Base-by-base conservation (phyloP, 2,329 filamentous ascomycete genomes). In the Cryphonectria parasitica region DNA sequence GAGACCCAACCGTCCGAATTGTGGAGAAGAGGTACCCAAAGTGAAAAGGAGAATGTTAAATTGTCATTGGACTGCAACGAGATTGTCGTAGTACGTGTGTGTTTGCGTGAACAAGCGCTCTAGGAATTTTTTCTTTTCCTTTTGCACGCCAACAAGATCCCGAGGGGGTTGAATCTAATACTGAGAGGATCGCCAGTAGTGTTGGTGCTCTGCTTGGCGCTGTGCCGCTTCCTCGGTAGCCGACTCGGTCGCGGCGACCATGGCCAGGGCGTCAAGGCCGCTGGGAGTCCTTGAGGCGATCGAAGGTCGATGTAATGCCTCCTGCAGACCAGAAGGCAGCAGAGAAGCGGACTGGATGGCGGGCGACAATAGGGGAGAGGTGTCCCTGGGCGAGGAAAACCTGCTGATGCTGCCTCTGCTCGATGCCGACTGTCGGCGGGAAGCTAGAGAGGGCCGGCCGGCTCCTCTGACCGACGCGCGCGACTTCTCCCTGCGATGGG, bases 401-500 rank as follows among this genome's bases (percentile, higher is more conserved):
- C 67, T 67, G 72, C 71, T 72, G 69, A 61, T 41, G 62, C 69
- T 66, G 72, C 73, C 31, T 68, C 79, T 82, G 70, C 75, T 74
- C 17, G 74, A 75, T 10, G 71, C 73, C 8, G 72, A 74, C 11
- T 74, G 73, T 25, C 74, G 74, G 1, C 76, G 73, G 39, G 73
- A 69, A 11, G 74, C 73, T 7, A 75, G 61, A 2, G 76, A 75
- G 17, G 75, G 74, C 13, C 79, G 72, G 11, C 75, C 75, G 61
- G 61, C 64, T n/a, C 61, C 49, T 10, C 64, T 58, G n/a, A 77
- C 75, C 2, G 82, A 81, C 2, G 82, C 80, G 39, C 86, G 83
- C 43, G 82, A 82, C 81, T 87, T 88, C 73, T 89, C 86, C 80
- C 90, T 90, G 80, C 88, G 91, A 79, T 95, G 92, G 0, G 92